Evolutionary conservation across 805 yeast genomes (phyloP), one percentile per base, ranked within the genome.

Genomic region (Wickerhamomyces alni): DNA sequence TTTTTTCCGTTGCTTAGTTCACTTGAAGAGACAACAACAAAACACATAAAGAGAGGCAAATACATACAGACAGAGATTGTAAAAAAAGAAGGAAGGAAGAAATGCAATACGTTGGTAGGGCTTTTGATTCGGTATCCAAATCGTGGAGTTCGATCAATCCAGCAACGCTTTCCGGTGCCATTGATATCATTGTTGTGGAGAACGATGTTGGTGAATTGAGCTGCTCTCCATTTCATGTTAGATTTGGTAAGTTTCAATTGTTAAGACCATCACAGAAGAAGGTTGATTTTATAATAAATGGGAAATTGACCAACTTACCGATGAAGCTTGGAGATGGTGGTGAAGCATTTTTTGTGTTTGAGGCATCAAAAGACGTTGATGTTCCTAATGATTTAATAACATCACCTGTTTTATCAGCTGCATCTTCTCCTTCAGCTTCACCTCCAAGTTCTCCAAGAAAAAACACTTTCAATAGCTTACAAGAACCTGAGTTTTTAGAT

Each of bases 301-400:
- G 83, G 28, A 73, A 73, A 43, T 70, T 78, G 34, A 83, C 94
- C 0, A 81, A 86, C 50, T 66, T 91, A 35, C 96, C 96, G 8
- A 93, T 93, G 98, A 93, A 93, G 60, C 67, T 93, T 33, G 95
- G 96, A 13, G 99, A 93, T 44, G 96, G 94, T 8, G 99, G 99
- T 12, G 99, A 93, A 61, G 99, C 98, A 0, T 88, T 88, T 58
- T 93, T 93, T 57, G 98, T 93, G 31, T 91, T 93, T 64, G 96
- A 88, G 54, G 84, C 96, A 1, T 73, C 72, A 30, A 75, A 72
- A 32, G 72, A 72, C 33, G 54, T 60, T 9, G 66, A 65, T 28
- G 80, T 93, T 18, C 95, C 96, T 1, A 69, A 72, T 40, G 83
- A 83, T 42, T 71, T 87, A 47, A 75, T 87, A 48, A 55, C 59